Base-by-base conservation (phyloP, 2,329 filamentous ascomycete genomes). In the Pseudopithomyces chartarum region DNA sequence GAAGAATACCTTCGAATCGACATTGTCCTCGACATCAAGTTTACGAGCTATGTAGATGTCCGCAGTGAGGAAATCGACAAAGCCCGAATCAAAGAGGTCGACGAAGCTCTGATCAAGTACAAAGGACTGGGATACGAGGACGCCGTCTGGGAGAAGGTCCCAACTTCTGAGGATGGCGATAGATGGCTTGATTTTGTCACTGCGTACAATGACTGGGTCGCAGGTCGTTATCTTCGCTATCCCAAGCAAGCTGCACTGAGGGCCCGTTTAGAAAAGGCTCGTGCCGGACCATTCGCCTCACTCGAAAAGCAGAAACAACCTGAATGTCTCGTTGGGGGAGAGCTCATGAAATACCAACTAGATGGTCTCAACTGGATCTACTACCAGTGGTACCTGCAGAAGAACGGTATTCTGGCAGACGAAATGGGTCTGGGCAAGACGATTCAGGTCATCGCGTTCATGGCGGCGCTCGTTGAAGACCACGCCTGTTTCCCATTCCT, bases 351-450 rank as follows among this genome's bases (percentile, higher is more conserved):
- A 33, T 98, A 99, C 68, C 95, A 99, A 73, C 79, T 96, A 43
- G 91, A 97, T 57, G 95, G 95, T 19, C 81, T 97, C 50, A 97
- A 98, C 68, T 99, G 95, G 93, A 84, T 99, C 2, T 88, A 97
- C 57, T 93, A 90, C 73, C 95, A 95, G 70, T 98, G 91, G 81
- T 90, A 92, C 67, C 82, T 85, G 49, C 83, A 88, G 64, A 88
- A 90, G 69, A 98, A 95, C 68, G 90, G 92, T 26, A 94, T 98
- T 56, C 84, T 98, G 6, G 95, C 95, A 0, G 95, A 99, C 70
- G 95, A 99, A 72, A 99, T 99, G 95, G 95, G 95, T 39, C 85
- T 99, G 1, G 95, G 95, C 32, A 99, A 99, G 79, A 99, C 95
- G 0, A 91, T 99, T 32, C 95, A 99, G 73, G 87, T 97, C 51